phyloP scores from a whole-genome alignment of 306 rosid genomes.

The Styphnolobium japonicum region DNA sequence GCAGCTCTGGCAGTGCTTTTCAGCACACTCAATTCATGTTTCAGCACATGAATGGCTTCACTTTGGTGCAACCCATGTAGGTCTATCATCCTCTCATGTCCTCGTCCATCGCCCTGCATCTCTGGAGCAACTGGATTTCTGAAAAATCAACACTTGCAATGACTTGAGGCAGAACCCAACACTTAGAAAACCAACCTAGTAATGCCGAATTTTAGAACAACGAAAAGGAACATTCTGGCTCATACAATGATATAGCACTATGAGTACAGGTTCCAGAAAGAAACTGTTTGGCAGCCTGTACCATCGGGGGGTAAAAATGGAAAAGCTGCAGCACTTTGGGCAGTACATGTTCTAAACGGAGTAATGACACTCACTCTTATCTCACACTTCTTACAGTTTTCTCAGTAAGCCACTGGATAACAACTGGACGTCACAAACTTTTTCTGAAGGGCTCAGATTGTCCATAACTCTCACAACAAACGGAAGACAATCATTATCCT shows the following conservation, averaged over 20 bases:
- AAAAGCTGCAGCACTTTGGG: neutral
- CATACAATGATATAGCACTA: neutral
- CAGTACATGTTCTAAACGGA: neutral
- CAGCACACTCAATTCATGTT: conserved; percentile 67
- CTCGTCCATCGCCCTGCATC: conserved; percentile 67
- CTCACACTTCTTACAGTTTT: neutral
- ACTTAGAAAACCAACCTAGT: neutral
- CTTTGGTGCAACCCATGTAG: conserved; percentile 73
- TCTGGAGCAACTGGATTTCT: conserved; percentile 70
- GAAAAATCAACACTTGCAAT: conserved; percentile 18
- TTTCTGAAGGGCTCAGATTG: neutral
- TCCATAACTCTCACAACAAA: neutral
- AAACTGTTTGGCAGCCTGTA: neutral
- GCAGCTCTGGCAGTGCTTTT: conserved; percentile 69
- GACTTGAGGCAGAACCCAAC: neutral
- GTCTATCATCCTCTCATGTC: conserved; percentile 77
- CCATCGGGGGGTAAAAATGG: neutral
- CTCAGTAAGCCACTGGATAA: neutral
- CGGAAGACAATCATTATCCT: neutral
- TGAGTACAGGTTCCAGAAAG: neutral
- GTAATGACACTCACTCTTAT: neutral
- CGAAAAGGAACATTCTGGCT: neutral
- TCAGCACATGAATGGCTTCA: conserved; percentile 76
- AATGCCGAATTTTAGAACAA: neutral
- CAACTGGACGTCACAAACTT: neutral